These are phyloP conservation scores for Phytopythium vexans DNA, from an alignment of 352 stramenopile genomes.

Conservation along the genomic window DNA sequence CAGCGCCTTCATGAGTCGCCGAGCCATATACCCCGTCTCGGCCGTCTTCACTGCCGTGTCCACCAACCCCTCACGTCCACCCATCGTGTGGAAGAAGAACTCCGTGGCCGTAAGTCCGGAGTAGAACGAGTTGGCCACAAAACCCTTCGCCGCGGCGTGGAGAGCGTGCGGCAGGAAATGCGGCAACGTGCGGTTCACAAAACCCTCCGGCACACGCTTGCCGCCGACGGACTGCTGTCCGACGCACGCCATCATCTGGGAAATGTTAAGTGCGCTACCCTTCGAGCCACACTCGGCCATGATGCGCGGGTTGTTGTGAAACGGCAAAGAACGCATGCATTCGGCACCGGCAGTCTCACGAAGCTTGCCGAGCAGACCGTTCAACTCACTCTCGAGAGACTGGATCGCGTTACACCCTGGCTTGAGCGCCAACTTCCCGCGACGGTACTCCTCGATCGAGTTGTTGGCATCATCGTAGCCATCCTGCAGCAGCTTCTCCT, in stretches of 20 bases:
- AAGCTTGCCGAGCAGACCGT: conserved; percentile 97
- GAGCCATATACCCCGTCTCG: conserved; percentile 99
- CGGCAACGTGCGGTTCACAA: conserved; percentile 97
- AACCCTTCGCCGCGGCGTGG: conserved; percentile 97
- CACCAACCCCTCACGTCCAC: conserved; percentile 98
- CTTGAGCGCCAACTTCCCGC: conserved; percentile 93
- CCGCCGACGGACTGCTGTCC: conserved; percentile 98
- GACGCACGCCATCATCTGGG: conserved; percentile 99
- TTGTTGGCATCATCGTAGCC: conserved; percentile 87
- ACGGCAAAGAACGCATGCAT: conserved; percentile 97
- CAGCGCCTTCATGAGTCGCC: conserved; percentile 97
- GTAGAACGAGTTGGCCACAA: conserved; percentile 99
- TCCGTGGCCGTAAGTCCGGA: conserved; percentile 98
- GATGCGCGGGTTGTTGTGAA: conserved; percentile 96
- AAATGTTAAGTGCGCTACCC: conserved; percentile 99
- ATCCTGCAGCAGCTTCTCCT: conserved; percentile 91
- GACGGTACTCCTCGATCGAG: conserved; percentile 93
- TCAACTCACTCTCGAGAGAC: conserved; percentile 98
- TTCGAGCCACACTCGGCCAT: conserved; percentile 99
- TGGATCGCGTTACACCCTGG: conserved; percentile 97
- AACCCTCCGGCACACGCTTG: conserved; percentile 98
- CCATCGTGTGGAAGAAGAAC: conserved; percentile 99
- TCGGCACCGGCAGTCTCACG: conserved; percentile 97
- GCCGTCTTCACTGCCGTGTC: conserved; percentile 99
- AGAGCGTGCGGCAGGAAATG: conserved; percentile 95